Conservation (phyloP, 1,284 basidiomycete species). For the Chiua sp. region DNA sequence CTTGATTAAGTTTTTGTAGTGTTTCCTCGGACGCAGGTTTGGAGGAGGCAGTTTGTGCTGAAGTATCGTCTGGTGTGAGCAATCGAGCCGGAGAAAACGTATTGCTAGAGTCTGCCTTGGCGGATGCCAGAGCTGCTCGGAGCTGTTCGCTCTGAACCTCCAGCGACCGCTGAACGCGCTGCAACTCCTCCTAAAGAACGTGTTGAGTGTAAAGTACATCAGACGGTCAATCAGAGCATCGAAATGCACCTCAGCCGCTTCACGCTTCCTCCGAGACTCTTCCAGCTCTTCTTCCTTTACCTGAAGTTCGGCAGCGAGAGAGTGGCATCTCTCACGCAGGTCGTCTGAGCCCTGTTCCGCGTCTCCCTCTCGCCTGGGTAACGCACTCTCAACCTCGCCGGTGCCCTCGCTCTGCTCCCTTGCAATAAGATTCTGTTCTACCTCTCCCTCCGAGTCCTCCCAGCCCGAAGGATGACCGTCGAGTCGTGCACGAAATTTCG, state of each 20-base stretch:
- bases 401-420: constrained; percentile 22
- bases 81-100: constrained; percentile 2
- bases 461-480: constrained; percentile 27
- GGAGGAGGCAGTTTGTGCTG: constrained; percentile 2
- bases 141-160: constrained; percentile 29
- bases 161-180: constrained; percentile 17
- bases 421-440: constrained; percentile 28
- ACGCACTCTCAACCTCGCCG: constrained; percentile 15
- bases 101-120: constrained; percentile 7
- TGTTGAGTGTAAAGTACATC: constrained; percentile 11
- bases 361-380: constrained; percentile 9
- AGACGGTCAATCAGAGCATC: background rate
- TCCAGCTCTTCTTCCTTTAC: constrained; percentile 26
- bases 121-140: constrained; percentile 17
- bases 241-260: constrained; percentile 26
- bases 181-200: constrained; percentile 25
- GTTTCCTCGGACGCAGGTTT: constrained; percentile 7
- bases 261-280: constrained; percentile 21
- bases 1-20: constrained; percentile 19
- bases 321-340: constrained; percentile 19
- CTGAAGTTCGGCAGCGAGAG: constrained; percentile 25
- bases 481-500: constrained; percentile 34
- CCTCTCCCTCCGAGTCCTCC: constrained; percentile 32
- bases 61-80: constrained; percentile 9
- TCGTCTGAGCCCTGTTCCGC: constrained; percentile 12